Percentiles rank a stretch among this genome's conserved stretches.
These are phyloP conservation scores for Lipomyces mesembrius DNA, from an alignment of 805 yeast genomes.

Conservation along the genomic window DNA sequence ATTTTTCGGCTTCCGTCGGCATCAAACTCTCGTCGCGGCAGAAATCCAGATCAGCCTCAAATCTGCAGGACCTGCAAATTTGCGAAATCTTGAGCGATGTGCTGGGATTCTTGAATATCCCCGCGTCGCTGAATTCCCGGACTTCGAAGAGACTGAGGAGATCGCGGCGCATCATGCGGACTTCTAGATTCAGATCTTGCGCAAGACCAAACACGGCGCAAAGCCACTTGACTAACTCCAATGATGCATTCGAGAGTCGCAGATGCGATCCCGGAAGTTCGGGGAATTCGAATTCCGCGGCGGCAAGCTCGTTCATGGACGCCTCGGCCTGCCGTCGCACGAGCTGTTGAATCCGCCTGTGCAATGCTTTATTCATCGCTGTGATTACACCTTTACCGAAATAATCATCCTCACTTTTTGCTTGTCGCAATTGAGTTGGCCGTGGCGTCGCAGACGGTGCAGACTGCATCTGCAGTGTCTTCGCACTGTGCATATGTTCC, in stretches of 20 bases:
- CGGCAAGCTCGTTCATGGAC: slow-evolving; percentile 62
- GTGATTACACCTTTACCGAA: slow-evolving; percentile 44
- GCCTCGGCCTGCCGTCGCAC: slow-evolving; percentile 73
- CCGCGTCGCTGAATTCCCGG: slow-evolving; percentile 80
- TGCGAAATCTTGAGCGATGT: slow-evolving; percentile 67
- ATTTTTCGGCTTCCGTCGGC: slow-evolving; percentile 20
- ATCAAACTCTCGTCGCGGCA: slow-evolving; percentile 65
- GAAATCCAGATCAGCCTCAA: slow-evolving; percentile 75
- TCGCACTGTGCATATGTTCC: slow-evolving; percentile 66
- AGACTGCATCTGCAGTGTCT: slow-evolving; percentile 45
- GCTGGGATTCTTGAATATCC: slow-evolving; percentile 75
- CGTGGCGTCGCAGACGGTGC: slow-evolving; percentile 37
- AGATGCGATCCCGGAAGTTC: slow-evolving; percentile 73
- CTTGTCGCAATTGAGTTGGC: slow-evolving; percentile 23
- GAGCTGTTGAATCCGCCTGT: slow-evolving; percentile 68
- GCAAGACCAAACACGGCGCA: slow-evolving; percentile 75
- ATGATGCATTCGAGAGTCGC: slow-evolving; percentile 65
- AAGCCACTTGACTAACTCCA: slow-evolving; percentile 77
- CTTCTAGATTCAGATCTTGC: slow-evolving; percentile 67
- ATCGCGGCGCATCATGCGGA: slow-evolving; percentile 73
- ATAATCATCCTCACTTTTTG: slow-evolving; percentile 41
- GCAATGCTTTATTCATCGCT: slow-evolving; percentile 44
- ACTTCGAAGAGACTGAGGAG: slow-evolving; percentile 74
- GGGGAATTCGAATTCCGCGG: slow-evolving; percentile 75
- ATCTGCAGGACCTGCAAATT: slow-evolving; percentile 80